Evolutionary conservation across 164 flowering plant species (phyloP).

Genomic region (Magnolia officinalis): DNA sequence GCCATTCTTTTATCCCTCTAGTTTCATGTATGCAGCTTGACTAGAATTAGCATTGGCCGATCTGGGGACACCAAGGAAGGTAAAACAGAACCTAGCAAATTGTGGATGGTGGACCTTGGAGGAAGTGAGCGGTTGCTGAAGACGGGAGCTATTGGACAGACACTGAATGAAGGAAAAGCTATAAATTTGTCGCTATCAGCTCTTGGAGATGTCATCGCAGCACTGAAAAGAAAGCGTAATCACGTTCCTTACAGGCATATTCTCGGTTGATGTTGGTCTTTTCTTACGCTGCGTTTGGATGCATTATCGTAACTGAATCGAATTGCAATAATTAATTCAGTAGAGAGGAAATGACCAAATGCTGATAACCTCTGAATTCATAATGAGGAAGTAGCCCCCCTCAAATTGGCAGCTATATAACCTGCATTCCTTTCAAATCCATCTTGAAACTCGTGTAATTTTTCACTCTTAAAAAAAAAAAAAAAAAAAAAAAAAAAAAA

Average conservation of each 20-base stretch:
- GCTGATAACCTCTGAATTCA: neutral
- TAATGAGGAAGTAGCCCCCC: neutral
- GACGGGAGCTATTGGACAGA: constrained; percentile 80
- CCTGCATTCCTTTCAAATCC: neutral
- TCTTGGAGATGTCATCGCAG: constrained; percentile 79
- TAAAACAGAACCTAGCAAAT: constrained; percentile 47
- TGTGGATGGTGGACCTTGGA: constrained; percentile 95
- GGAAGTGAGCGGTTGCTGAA: constrained; percentile 80
- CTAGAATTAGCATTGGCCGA: constrained; percentile 57
- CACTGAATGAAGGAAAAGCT: constrained; percentile 79
- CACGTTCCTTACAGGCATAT: constrained; percentile 82
- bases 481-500: too few species aligned
- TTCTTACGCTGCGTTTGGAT: neutral
- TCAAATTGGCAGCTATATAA: neutral
- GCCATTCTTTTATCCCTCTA: constrained; percentile 41
- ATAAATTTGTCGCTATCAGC: constrained; percentile 90
- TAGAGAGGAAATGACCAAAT: neutral
- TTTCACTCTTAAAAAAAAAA: neutral
- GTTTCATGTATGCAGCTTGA: constrained; percentile 58
- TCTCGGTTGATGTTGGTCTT: constrained; percentile 9
- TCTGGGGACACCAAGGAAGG: constrained; percentile 29
- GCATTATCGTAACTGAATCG: neutral
- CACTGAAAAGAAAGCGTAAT: constrained; percentile 59
- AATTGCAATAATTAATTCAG: neutral
- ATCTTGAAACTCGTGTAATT: neutral